Evolutionary conservation across 2,329 filamentous ascomycete species (phyloP), one percentile per base, ranked within the genome.

Genomic region (Talaromyces rugulosus): DNA sequence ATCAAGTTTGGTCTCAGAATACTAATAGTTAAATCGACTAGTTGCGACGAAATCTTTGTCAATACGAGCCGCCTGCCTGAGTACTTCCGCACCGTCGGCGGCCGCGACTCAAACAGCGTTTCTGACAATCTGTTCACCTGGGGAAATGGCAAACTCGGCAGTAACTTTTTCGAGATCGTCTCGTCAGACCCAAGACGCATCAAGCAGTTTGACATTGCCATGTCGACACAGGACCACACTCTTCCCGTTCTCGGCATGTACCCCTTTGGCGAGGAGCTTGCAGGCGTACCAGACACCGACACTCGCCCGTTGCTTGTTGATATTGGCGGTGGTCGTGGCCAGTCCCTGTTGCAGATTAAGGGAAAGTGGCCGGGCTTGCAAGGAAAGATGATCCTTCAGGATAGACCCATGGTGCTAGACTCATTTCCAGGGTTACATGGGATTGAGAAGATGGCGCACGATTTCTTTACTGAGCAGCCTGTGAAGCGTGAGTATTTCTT

Each of bases 301-400:
- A 65, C 69, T 8, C 66, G 62, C 44, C 63, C 66, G 5, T 64
- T 80, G 31, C 70, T 78, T 53, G 76, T 81, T 2, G 76, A 81
- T 62, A 68, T 81, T 11, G 77, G 77, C 9, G 77, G 79, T 44
- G 74, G 73, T 1, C 68, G 70, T 8, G 78, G 78, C 0, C 75
- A 80, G n/a, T 74, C 78, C 54, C 71, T 71, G n/a, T 66, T 67
- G 4, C 64, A 67, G 4, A 67, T 81, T 7, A 71, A 67, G 47
- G 63, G 67, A 18, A 69, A 67, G 27, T 73, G 70, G 58, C 74
- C 75, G 3, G 56, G 69, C 34, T 60, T 80, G 2, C 65, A 68
- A 1, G 74, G 74, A 0, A 66, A 71, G 5, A 65, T 80, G 4
- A 67, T 81, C 9, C 64, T 82, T 3, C 75, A 82, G 62, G 80